A percentile compares a stretch with the other conserved stretches of the same genome.
phyloP scores from a whole-genome alignment of 2,329 filamentous ascomycete species.

The Xylaria polymorpha region DNA sequence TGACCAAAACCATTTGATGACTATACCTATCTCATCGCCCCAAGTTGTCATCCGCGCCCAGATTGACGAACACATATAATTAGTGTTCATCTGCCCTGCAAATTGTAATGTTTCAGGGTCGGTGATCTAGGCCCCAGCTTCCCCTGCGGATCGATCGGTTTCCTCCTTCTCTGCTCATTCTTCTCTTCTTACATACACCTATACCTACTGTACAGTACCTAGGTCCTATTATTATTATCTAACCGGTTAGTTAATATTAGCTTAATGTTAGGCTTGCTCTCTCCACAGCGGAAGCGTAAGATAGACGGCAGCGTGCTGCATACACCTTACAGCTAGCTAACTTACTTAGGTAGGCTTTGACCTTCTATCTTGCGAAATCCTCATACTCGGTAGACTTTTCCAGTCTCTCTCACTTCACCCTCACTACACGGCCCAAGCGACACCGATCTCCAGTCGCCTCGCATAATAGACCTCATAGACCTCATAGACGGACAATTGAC shows the following conservation, averaged over 20 bases:
- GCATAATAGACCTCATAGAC: constrained; percentile 4
- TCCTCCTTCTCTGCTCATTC: not conserved
- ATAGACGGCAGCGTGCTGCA: not conserved
- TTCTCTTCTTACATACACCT: not conserved
- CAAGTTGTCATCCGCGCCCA: not conserved
- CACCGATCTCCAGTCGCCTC: not conserved
- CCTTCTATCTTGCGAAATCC: not conserved
- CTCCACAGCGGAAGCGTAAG: constrained; percentile 2
- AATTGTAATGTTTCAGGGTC: not conserved
- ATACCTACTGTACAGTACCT: not conserved
- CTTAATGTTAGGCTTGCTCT: not conserved
- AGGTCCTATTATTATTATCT: constrained; percentile 2
- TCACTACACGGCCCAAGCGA: not conserved
- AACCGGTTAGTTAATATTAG: constrained; percentile 3
- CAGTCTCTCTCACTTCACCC: not conserved
- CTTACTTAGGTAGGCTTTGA: no score
- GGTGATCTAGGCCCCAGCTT: not conserved
- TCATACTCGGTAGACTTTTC: not conserved
- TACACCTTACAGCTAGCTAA: not conserved
- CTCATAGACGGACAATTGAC: not conserved
- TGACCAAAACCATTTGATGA: constrained; percentile 31
- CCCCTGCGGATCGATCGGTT: not conserved
- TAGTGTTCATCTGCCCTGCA: constrained; percentile 1
- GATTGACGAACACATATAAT: constrained; percentile 6
- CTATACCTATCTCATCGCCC: constrained; percentile 10